Conservation (phyloP, 1,284 basidiomycete species). For the Coniferiporia sulphurascens region DNA sequence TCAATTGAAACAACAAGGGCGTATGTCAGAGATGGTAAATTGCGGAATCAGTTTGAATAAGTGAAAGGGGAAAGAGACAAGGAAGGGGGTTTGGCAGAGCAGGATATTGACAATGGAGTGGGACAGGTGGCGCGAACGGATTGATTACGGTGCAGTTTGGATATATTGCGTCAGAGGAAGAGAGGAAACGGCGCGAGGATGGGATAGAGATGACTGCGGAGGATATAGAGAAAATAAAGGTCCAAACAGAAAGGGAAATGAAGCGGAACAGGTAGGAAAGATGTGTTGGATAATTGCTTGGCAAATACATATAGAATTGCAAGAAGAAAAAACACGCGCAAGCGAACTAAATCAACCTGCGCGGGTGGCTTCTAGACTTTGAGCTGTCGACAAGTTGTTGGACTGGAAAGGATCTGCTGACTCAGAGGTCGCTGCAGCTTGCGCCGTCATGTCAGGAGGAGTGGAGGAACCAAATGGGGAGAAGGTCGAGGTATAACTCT, state of each 20-base stretch:
- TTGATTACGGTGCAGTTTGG: conserved; percentile 6
- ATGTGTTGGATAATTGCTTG: conserved; percentile 6
- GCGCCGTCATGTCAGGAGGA: conserved; percentile 13
- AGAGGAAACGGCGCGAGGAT: not conserved
- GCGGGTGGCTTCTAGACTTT: conserved; percentile 16
- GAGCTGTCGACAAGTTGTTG: conserved; percentile 9
- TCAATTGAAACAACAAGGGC: conserved; percentile 1
- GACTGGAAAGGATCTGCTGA: conserved; percentile 10
- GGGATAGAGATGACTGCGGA: not conserved
- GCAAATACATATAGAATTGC: conserved; percentile 16
- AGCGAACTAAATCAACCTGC: conserved; percentile 8
- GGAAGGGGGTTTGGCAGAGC: not conserved
- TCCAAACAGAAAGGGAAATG: conserved; percentile 4
- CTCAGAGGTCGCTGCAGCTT: conserved; percentile 8
- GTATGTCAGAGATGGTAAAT: conserved; percentile 8
- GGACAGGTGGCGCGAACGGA: conserved; percentile 5
- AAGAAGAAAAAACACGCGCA: conserved; percentile 5
- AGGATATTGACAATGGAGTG: not conserved
- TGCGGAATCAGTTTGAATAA: conserved; percentile 3
- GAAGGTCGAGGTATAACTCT: conserved; percentile 14
- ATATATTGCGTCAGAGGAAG: conserved; percentile 2
- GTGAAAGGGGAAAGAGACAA: not conserved
- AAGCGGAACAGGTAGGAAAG: not conserved
- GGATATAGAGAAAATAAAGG: conserved; percentile 3
- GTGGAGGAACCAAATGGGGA: conserved; percentile 20